These are phyloP conservation scores for Naganishia vishniacii DNA, from an alignment of 768 basidiomycete species.

Conservation along the genomic window DNA sequence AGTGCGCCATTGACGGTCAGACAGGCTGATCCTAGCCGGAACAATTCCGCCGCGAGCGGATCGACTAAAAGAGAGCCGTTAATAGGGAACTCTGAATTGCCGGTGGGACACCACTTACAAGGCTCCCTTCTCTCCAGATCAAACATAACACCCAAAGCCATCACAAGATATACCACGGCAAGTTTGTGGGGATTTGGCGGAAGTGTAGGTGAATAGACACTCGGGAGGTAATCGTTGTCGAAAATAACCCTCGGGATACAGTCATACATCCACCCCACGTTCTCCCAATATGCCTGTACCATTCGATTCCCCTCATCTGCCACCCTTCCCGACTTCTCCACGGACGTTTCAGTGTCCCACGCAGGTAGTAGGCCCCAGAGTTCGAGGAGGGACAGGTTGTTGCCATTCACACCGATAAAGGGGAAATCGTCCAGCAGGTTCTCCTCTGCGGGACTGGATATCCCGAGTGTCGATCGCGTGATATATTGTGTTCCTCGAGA, in stretches of 20 bases:
- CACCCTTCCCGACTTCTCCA: not conserved
- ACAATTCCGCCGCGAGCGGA: slow-evolving; percentile 38
- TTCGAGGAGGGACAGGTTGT: slow-evolving; percentile 29
- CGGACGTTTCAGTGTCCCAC: slow-evolving; percentile 37
- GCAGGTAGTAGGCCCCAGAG: slow-evolving; percentile 37
- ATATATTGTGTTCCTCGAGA: slow-evolving; percentile 10
- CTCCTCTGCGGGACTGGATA: slow-evolving; percentile 3
- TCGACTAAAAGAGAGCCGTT: slow-evolving; percentile 31
- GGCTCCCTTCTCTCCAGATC: slow-evolving; percentile 40
- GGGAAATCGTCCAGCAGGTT: slow-evolving; percentile 26
- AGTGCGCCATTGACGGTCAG: slow-evolving; percentile 35
- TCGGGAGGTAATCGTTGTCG: slow-evolving; percentile 39
- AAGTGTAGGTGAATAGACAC: slow-evolving; percentile 35
- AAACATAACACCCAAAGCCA: slow-evolving; percentile 46
- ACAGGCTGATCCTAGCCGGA: slow-evolving; percentile 41
- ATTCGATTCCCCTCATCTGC: slow-evolving; percentile 20
- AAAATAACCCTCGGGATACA: slow-evolving; percentile 34
- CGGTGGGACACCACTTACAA: slow-evolving; percentile 32
- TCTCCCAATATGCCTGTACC: slow-evolving; percentile 44
- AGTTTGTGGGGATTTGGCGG: slow-evolving; percentile 43
- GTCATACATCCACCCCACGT: slow-evolving; percentile 44
- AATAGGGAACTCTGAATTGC: not conserved
- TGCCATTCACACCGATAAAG: slow-evolving; percentile 23
- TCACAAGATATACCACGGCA: slow-evolving; percentile 46
- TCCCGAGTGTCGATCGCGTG: not conserved